Evolutionary conservation across 1,284 basidiomycete species (phyloP).

Genomic region (Austroboletus rostrupii): DNA sequence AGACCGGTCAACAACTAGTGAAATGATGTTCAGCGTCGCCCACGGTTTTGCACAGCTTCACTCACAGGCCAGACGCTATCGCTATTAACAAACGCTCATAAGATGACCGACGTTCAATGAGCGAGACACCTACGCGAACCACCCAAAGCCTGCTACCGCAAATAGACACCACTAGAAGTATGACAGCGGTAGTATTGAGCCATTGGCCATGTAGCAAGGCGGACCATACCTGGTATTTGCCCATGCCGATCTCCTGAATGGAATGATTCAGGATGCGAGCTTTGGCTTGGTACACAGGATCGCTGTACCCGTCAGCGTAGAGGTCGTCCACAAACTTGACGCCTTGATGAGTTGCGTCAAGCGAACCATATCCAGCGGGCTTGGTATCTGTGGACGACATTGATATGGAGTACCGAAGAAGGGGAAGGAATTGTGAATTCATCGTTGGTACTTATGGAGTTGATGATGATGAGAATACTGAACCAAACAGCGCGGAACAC

Average conservation of each 20-base stretch:
- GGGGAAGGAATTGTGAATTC: not conserved
- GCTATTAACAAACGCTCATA: slow-evolving; percentile 16
- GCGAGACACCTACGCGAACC: slow-evolving; percentile 55
- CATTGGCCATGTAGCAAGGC: too few relatives aligned
- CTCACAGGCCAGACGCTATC: slow-evolving; percentile 49
- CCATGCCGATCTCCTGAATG: slow-evolving; percentile 64
- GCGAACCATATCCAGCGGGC: not conserved
- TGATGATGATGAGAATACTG: too few relatives aligned
- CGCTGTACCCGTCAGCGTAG: slow-evolving; percentile 44
- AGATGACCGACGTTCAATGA: not conserved
- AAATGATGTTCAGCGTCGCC: not conserved
- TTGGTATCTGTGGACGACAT: not conserved
- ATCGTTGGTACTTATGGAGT: too few relatives aligned
- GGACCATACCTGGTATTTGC: slow-evolving; percentile 57
- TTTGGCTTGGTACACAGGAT: slow-evolving; percentile 55
- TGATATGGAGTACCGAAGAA: not conserved
- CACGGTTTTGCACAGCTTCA: slow-evolving; percentile 3
- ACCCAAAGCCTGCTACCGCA: slow-evolving; percentile 62
- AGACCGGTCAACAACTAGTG: slow-evolving; percentile 48
- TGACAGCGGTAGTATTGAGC: too few relatives aligned
- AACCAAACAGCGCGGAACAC: too few relatives aligned
- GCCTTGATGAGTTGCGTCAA: not conserved
- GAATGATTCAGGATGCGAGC: slow-evolving; percentile 53
- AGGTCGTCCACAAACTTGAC: slow-evolving; percentile 20
- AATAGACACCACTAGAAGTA: slow-evolving; percentile 50